Percentiles rank a stretch among this genome's conserved stretches.
Conservation (phyloP, 225 moss, liverwort and hornwort genomes). For the Lunularia cruciata region DNA sequence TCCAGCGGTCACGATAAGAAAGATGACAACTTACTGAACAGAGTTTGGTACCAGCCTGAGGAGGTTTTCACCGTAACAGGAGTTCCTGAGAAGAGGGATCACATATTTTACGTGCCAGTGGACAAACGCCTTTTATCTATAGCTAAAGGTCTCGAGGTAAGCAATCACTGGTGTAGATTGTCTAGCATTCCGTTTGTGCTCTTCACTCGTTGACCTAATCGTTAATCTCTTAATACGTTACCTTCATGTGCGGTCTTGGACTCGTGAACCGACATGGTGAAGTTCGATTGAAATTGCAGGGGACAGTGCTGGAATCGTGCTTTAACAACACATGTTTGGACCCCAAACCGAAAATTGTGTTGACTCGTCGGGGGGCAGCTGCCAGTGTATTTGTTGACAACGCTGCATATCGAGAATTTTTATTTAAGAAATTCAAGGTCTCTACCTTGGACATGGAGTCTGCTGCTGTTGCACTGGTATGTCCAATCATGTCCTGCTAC, state of each 20-base stretch:
- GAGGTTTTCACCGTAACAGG: conserved; percentile 46
- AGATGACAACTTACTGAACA: conserved; percentile 31
- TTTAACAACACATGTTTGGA: conserved; percentile 34
- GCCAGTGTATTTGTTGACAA: conserved; percentile 42
- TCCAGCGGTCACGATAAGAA: neutral
- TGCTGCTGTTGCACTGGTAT: conserved; percentile 40
- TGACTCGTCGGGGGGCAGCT: conserved; percentile 29
- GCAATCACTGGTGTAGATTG: too few relatives aligned
- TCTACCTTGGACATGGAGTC: conserved; percentile 47
- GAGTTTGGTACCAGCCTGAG: conserved; percentile 40
- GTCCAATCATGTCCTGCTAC: too few relatives aligned
- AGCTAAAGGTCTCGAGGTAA: conserved; percentile 32
- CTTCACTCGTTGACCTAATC: too few relatives aligned
- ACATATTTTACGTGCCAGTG: conserved; percentile 38
- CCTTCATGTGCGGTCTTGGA: too few relatives aligned
- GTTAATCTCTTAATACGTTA: too few relatives aligned
- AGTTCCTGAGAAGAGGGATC: conserved; percentile 35
- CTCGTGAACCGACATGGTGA: too few relatives aligned
- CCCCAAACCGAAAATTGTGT: conserved; percentile 26
- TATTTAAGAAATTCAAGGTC: conserved; percentile 31
- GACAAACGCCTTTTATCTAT: conserved; percentile 24
- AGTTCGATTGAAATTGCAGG: conserved; percentile 13
- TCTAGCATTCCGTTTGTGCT: too few relatives aligned
- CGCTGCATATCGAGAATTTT: conserved; percentile 33
- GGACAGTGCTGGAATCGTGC: conserved; percentile 22